Percentiles rank a stretch among this genome's conserved stretches.
Conservation (phyloP, 1,284 basidiomycete genomes). For the Trametes sp. region DNA sequence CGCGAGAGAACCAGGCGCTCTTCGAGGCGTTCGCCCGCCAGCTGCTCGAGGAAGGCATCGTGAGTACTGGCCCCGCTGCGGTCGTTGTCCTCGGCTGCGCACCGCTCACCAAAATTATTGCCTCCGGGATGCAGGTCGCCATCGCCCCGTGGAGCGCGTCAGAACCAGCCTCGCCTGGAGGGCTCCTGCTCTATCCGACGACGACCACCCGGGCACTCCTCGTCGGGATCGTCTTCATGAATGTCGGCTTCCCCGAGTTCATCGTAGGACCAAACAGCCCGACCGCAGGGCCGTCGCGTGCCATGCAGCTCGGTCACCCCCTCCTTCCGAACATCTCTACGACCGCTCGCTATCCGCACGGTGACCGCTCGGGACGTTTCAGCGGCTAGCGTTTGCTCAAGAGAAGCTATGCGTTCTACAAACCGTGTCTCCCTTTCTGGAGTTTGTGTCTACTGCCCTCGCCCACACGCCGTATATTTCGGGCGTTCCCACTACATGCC, state of each 20-base stretch:
- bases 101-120: not conserved
- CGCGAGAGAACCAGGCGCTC: conserved; percentile 56
- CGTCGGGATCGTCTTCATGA: conserved; percentile 64
- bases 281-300: conserved; percentile 13
- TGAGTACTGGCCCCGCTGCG: conserved; percentile 41
- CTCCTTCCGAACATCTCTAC: conserved; percentile 33
- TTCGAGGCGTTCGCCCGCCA: conserved; percentile 62
- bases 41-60: conserved; percentile 59
- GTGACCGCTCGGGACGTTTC: conserved; percentile 26
- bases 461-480: not conserved
- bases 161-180: conserved; percentile 55
- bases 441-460: not conserved
- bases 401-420: not conserved
- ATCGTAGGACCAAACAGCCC: conserved; percentile 37
- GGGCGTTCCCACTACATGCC: conserved; percentile 1
- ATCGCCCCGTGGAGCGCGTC: conserved; percentile 58
- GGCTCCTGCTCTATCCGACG: conserved; percentile 66
- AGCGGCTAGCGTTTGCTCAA: conserved; percentile 20
- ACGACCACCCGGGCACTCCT: conserved; percentile 60
- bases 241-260: conserved; percentile 60
- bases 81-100: not conserved
- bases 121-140: conserved; percentile 52
- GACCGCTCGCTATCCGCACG: conserved; percentile 33
- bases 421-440: conserved; percentile 3
- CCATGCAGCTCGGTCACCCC: conserved; percentile 5